Evolutionary conservation across 176 grass and related monocot genomes (phyloP).

Genomic region (Alopecurus myosuroides): DNA sequence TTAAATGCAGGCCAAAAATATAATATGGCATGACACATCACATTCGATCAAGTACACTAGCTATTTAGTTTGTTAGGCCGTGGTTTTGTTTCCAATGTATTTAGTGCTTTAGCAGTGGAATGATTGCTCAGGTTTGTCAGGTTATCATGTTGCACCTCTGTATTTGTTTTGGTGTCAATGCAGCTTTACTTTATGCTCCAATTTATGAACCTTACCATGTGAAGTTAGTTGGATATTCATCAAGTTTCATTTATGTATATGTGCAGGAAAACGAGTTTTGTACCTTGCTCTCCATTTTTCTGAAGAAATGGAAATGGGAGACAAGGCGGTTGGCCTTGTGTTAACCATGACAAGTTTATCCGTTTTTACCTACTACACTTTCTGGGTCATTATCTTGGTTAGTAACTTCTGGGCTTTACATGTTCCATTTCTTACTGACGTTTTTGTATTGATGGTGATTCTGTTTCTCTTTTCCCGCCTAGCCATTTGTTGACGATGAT

Average conservation of each 20-base stretch:
- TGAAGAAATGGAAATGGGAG: conserved; percentile 64
- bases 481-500: conserved; percentile 91
- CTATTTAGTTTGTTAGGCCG: background rate
- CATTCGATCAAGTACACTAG: background rate
- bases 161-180: background rate
- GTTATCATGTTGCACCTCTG: background rate
- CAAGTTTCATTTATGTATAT: background rate
- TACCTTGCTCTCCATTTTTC: background rate
- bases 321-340: conserved; percentile 67
- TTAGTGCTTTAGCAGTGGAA: background rate
- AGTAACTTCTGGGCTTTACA: conserved; percentile 18
- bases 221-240: background rate
- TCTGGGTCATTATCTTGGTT: conserved; percentile 84
- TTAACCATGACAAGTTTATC: conserved; percentile 76
- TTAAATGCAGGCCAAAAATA: background rate
- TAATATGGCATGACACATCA: background rate
- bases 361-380: conserved; percentile 84
- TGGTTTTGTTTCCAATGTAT: background rate
- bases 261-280: background rate
- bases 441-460: background rate
- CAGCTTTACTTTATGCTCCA: background rate
- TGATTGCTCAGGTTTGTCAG: background rate
- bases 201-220: background rate
- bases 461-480: conserved; percentile 15
- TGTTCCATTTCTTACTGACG: background rate